Conservation (phyloP, 768 basidiomycete species). For the Tephrocybe sp. region DNA sequence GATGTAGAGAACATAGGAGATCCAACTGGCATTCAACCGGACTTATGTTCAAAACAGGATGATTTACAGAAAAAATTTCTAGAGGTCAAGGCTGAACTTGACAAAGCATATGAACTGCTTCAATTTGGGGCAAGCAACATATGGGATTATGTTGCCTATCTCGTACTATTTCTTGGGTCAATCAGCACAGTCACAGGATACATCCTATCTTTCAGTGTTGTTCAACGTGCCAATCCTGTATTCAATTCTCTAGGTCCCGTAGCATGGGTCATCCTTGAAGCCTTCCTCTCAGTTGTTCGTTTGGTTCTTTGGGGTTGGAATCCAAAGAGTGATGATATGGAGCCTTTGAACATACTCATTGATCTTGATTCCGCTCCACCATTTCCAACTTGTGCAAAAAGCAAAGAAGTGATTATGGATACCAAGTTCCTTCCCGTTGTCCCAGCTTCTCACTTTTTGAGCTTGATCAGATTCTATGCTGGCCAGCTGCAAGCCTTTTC, state of each 20-base stretch:
- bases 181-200: slow-evolving; percentile 13
- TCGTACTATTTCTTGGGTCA: slow-evolving; percentile 7
- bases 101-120: background rate
- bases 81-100: background rate
- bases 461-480: background rate
- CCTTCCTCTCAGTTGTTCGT: slow-evolving; percentile 8
- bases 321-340: slow-evolving; percentile 5
- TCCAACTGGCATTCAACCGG: no score
- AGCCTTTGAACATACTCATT: background rate
- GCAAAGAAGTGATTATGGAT: background rate
- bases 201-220: slow-evolving; percentile 18
- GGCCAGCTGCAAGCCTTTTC: background rate
- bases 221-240: background rate
- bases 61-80: no score
- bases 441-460: background rate
- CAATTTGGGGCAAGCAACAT: background rate
- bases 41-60: no score
- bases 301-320: slow-evolving; percentile 16
- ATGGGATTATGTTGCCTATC: background rate
- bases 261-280: slow-evolving; percentile 17
- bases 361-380: background rate
- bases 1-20: no score
- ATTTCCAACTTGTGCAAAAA: background rate
- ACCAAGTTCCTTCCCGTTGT: slow-evolving; percentile 1
- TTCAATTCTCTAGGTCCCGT: background rate